phyloP scores from a whole-genome alignment of 208 protist genomes.

The Crithidia thermophila region DNA sequence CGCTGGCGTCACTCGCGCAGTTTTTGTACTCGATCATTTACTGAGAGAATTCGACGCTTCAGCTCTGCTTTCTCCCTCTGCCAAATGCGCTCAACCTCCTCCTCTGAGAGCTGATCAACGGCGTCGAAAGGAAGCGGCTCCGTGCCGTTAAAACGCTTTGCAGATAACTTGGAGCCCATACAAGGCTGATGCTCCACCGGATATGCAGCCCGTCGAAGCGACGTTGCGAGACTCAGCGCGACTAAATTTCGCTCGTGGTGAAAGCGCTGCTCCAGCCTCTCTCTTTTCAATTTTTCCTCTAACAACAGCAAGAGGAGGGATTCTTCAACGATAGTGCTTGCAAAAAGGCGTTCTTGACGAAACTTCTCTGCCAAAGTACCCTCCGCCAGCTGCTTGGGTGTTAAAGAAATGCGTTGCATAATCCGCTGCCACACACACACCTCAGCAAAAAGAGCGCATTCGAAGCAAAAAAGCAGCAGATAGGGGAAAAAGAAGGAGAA shows the following conservation, averaged over 20 bases:
- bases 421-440: too few species aligned
- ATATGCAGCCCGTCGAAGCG: not conserved
- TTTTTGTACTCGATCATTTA: conserved; percentile 15
- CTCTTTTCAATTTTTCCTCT: conserved; percentile 20
- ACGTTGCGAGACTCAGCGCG: conserved; percentile 7
- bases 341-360: conserved; percentile 20
- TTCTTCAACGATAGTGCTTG: conserved; percentile 20
- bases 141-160: not conserved
- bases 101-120: conserved; percentile 18
- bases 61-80: conserved; percentile 17
- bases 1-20: not conserved
- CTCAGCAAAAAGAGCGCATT: too few species aligned
- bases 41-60: not conserved
- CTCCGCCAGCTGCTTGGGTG: not conserved
- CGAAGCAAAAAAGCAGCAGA: too few species aligned
- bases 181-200: not conserved
- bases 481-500: too few species aligned
- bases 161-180: not conserved
- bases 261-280: conserved; percentile 26
- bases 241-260: conserved; percentile 19
- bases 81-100: conserved; percentile 30
- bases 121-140: conserved; percentile 14
- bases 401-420: not conserved
- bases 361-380: conserved; percentile 5
- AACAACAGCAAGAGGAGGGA: conserved; percentile 7